These are phyloP conservation scores for Debaryomyces maramus DNA, from an alignment of 805 yeast genomes.

Conservation along the genomic window DNA sequence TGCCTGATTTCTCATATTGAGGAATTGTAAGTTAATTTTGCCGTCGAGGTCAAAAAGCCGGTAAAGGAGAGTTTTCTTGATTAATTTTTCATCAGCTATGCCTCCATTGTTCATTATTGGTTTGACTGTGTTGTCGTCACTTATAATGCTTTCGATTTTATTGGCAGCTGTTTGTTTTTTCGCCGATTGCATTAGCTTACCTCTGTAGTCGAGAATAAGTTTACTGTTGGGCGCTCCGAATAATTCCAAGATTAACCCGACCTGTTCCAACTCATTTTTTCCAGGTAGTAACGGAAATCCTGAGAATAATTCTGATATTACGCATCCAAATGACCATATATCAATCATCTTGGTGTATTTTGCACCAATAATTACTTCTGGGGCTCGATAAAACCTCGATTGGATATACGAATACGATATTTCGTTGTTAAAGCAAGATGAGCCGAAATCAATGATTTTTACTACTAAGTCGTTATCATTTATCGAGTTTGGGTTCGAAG, in stretches of 20 bases:
- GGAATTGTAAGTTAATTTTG: slow-evolving; percentile 32
- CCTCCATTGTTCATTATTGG: slow-evolving; percentile 7
- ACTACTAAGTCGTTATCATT: slow-evolving; percentile 46
- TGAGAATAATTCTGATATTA: slow-evolving; percentile 36
- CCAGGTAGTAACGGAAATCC: slow-evolving; percentile 49
- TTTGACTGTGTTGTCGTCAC: slow-evolving; percentile 7
- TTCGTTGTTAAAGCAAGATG: slow-evolving; percentile 50
- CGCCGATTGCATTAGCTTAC: slow-evolving; percentile 28
- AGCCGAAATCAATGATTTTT: slow-evolving; percentile 81
- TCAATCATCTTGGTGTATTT: slow-evolving; percentile 55
- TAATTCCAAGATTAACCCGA: slow-evolving; percentile 42
- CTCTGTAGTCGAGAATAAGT: slow-evolving; percentile 40
- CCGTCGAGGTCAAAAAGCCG: slow-evolving; percentile 41
- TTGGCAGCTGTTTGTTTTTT: slow-evolving; percentile 10
- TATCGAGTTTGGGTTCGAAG: slow-evolving; percentile 9
- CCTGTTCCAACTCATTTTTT: slow-evolving; percentile 48
- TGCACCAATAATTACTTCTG: slow-evolving; percentile 71
- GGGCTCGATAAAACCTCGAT: slow-evolving; percentile 77
- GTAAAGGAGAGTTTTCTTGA: slow-evolving; percentile 35
- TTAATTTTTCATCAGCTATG: slow-evolving; percentile 29
- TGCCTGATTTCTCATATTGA: slow-evolving; percentile 27
- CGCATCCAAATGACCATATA: slow-evolving; percentile 50
- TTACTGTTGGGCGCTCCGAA: slow-evolving; percentile 49
- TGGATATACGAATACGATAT: slow-evolving; percentile 52
- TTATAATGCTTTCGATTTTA: slow-evolving; percentile 1